phyloP scores from a whole-genome alignment of 2,329 filamentous ascomycete species.

The Cercospora beticola region DNA sequence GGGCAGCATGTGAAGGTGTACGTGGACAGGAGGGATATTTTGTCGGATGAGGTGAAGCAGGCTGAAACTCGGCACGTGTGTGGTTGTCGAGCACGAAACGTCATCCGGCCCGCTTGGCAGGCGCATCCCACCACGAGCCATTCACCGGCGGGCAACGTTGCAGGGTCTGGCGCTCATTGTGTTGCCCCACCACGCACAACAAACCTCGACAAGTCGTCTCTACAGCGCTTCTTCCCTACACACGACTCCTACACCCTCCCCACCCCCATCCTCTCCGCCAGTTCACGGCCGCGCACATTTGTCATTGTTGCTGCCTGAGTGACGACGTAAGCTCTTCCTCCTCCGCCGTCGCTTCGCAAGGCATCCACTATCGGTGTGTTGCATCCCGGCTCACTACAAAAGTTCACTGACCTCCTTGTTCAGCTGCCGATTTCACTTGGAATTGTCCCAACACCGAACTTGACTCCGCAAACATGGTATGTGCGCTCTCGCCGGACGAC shows the following conservation, averaged over 20 bases:
- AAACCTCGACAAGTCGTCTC: not conserved
- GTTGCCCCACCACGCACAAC: conserved; percentile 2
- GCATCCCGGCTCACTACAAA: conserved; percentile 5
- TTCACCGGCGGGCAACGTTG: not conserved
- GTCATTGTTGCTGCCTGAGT: conserved; percentile 2
- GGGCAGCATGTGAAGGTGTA: not conserved
- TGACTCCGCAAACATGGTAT: conserved; percentile 21
- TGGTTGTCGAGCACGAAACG: not conserved
- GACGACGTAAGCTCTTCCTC: conserved; percentile 3
- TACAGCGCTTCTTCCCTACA: not conserved
- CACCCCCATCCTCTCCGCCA: not conserved
- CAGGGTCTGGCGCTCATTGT: not conserved
- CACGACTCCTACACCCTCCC: not conserved
- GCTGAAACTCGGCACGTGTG: not conserved
- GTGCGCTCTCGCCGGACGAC: not conserved
- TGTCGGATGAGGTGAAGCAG: not conserved
- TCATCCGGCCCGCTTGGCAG: not conserved
- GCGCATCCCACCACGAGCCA: not conserved
- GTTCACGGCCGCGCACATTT: not conserved
- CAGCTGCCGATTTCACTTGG: conserved; percentile 14
- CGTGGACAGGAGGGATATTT: not conserved
- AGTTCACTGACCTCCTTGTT: conserved; percentile 9
- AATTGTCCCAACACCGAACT: conserved; percentile 4
- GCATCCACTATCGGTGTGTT: conserved; percentile 6
- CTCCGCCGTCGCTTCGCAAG: not conserved